Percentiles rank a stretch among this genome's conserved stretches.
phyloP scores from a whole-genome alignment of 2,329 filamentous ascomycete species.

The Pseudogymnoascus sp. region DNA sequence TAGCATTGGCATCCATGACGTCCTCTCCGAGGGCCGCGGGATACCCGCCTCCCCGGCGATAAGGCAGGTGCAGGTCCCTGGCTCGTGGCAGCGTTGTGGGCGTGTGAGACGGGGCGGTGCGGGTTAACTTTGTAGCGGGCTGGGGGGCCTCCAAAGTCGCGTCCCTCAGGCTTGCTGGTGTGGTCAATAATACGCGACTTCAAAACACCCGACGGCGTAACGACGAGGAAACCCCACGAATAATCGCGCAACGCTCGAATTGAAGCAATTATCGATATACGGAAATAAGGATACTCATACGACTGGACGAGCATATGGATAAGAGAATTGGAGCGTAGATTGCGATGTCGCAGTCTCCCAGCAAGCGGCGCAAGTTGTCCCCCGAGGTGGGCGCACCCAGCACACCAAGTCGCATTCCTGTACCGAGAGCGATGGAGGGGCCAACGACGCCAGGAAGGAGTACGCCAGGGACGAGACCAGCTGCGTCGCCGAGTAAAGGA shows the following conservation, averaged over 20 bases:
- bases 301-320: background rate
- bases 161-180: constrained; percentile 15
- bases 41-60: background rate
- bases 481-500: constrained; percentile 23
- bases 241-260: background rate
- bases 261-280: background rate
- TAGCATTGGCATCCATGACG: constrained; percentile 2
- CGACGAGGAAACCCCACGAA: background rate
- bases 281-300: background rate
- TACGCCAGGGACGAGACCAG: constrained; percentile 11
- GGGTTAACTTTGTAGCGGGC: background rate
- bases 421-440: constrained; percentile 18
- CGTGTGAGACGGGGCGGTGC: background rate
- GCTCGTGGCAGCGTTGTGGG: background rate
- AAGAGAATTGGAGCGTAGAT: background rate
- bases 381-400: constrained; percentile 39
- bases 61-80: background rate
- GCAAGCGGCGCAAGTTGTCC: constrained; percentile 57
- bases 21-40: background rate
- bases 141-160: constrained; percentile 16
- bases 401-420: constrained; percentile 29
- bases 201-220: constrained; percentile 10
- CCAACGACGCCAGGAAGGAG: constrained; percentile 29
- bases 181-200: constrained; percentile 19
- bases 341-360: constrained; percentile 47